Evolutionary conservation across 2,329 filamentous ascomycete species (phyloP), one percentile per base, ranked within the genome.

Genomic region (Penicillium freii): DNA sequence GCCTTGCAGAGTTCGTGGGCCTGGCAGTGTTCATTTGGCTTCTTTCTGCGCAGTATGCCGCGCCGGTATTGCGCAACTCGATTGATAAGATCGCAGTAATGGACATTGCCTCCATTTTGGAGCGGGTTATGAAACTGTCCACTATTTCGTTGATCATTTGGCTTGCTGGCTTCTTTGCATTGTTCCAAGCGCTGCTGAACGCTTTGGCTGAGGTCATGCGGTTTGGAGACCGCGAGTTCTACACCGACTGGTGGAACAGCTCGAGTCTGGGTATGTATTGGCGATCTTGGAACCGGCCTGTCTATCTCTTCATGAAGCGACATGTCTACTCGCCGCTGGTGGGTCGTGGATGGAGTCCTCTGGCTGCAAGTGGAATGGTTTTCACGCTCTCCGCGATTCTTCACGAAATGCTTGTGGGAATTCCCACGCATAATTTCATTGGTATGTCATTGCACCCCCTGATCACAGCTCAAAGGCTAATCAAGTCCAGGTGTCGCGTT

Each of bases 181-280:
- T 97, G 15, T 99, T 99, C 78, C 94, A 99, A 71, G 93, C 90
- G 1, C 87, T 90, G 60, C 80, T 99, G 49, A 99, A 99, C 69
- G 91, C 91, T 0, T 80, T 97, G 21, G 93, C 93, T 4, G 94
- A 99, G 74, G 79, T 97, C 13, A 89, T 91, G 80, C 83, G 84
- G 43, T 99, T 99, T 69, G 94, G 89, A 19, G 94, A 99, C 73
- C 85, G 94, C 31, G 89, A 92, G 51, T 99, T 99, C 74, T 99
- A 99, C 74, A 88, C 90, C 38, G 92, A 96, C 70, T 99, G 94
- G 94, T 99, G 94, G 94, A 99, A 99, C 71, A 91, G 87, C 62
- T 87, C 87, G 54, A 92, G 87, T 63, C 81, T 97, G 7, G 90
- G 92, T 34, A 84, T 83, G 5, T 99, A 99, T 79, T 97, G 93